Conservation (phyloP, 1,284 basidiomycete species). For the Rhodotorula sp. region DNA sequence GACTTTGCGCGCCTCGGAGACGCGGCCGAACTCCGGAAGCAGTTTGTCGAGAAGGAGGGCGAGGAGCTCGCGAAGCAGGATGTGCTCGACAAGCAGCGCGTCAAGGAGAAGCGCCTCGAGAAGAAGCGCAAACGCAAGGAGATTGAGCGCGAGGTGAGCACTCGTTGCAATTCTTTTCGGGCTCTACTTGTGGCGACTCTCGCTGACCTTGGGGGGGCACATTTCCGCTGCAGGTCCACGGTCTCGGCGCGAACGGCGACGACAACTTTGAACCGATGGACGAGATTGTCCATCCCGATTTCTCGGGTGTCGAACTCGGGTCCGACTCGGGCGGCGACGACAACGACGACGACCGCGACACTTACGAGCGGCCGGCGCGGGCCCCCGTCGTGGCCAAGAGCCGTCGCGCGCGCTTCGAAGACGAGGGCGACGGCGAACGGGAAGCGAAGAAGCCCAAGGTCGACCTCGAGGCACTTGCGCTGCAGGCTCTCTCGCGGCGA, state of each 20-base stretch:
- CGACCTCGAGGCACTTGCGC: conserved; percentile 44
- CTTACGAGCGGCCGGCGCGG: conserved; percentile 11
- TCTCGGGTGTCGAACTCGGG: conserved; percentile 63
- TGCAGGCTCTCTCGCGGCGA: conserved; percentile 38
- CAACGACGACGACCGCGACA: not conserved
- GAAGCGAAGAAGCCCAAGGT: conserved; percentile 28
- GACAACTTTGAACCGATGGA: conserved; percentile 31
- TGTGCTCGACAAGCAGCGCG: conserved; percentile 73
- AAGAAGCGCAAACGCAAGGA: conserved; percentile 82
- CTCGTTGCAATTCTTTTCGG: conserved; percentile 22
- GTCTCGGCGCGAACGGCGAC: conserved; percentile 56
- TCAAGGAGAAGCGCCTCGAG: conserved; percentile 80
- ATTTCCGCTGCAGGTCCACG: conserved; percentile 39
- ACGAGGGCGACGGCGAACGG: conserved; percentile 24
- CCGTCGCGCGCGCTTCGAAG: conserved; percentile 29
- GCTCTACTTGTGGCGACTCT: conserved; percentile 18
- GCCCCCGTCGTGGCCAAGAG: conserved; percentile 20
- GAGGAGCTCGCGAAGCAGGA: conserved; percentile 69
- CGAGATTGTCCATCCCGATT: conserved; percentile 55
- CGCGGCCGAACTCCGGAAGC: conserved; percentile 64
- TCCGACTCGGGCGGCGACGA: conserved; percentile 28
- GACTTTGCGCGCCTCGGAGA: conserved; percentile 63
- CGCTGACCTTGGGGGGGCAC: conserved; percentile 39
- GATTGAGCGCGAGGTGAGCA: conserved; percentile 64
- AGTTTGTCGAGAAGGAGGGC: conserved; percentile 70